Evolutionary conservation across 164 flowering plant genomes (phyloP).

Genomic region (Cinnamomum micranthum): DNA sequence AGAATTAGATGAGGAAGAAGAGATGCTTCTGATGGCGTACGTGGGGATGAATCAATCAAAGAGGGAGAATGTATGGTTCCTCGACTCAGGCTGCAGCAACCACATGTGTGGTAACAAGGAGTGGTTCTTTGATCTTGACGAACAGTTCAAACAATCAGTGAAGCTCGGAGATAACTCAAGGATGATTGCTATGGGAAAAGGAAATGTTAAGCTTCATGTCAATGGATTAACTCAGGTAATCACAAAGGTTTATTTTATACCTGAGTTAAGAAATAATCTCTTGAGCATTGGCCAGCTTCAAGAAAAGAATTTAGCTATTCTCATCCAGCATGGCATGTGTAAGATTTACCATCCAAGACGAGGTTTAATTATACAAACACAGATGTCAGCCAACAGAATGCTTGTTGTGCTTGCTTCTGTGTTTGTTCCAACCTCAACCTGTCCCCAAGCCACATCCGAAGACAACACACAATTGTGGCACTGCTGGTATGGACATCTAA

Average conservation of each 20-base stretch:
- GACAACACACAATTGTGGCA: no score
- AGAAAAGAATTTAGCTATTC: not conserved
- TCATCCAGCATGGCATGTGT: not conserved
- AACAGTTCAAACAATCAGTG: not conserved
- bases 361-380: not conserved
- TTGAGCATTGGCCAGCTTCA: not conserved
- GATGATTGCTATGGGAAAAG: not conserved
- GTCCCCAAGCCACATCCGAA: no score
- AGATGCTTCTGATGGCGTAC: not conserved
- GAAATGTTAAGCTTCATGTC: not conserved
- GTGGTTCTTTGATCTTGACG: not conserved
- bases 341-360: not conserved
- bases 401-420: no score
- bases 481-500: no score
- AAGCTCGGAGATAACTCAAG: not conserved
- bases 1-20: not conserved
- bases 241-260: not conserved
- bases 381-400: no score
- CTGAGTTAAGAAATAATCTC: not conserved
- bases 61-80: not conserved
- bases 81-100: not conserved
- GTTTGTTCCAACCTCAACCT: no score
- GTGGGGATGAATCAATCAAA: not conserved
- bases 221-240: not conserved
- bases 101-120: not conserved